These are phyloP conservation scores for Globisporangium abappressorium DNA, from an alignment of 352 stramenopile species.

Conservation along the genomic window DNA sequence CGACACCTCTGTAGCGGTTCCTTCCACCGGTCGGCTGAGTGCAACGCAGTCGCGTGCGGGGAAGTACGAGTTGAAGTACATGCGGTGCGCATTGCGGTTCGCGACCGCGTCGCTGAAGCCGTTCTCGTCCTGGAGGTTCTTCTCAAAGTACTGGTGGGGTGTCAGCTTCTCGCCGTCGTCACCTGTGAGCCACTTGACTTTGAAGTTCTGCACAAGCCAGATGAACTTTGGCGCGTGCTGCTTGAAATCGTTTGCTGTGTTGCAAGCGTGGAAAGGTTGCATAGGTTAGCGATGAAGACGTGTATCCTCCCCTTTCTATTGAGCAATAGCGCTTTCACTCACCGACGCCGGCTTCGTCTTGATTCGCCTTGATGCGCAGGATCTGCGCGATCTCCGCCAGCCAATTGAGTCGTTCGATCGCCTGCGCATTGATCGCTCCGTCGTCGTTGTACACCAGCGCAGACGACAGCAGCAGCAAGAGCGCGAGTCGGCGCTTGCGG, in stretches of 20 bases:
- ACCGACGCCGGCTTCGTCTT: constrained; percentile 60
- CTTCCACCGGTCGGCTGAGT: constrained; percentile 52
- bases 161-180: constrained; percentile 43
- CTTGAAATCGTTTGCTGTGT: constrained; percentile 37
- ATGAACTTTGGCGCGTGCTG: constrained; percentile 54
- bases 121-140: constrained; percentile 36
- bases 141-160: constrained; percentile 50
- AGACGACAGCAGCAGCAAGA: constrained; percentile 62
- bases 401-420: constrained; percentile 50
- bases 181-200: constrained; percentile 63
- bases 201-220: constrained; percentile 63
- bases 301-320: no score
- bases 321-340: constrained; percentile 10
- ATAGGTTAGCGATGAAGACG: neutral
- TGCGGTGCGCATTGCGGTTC: constrained; percentile 48
- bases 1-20: constrained; percentile 10
- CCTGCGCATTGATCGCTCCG: constrained; percentile 42
- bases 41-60: constrained; percentile 32
- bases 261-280: neutral
- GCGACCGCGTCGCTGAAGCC: constrained; percentile 57
- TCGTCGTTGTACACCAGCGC: constrained; percentile 57
- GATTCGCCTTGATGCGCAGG: constrained; percentile 50
- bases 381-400: constrained; percentile 30
- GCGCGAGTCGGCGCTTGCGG: constrained; percentile 20
- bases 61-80: constrained; percentile 62